Percentiles rank a stretch among this genome's conserved stretches.
Evolutionary conservation across 208 protist species (phyloP).

Genomic region (Blastocrithidia nonstop): DNA sequence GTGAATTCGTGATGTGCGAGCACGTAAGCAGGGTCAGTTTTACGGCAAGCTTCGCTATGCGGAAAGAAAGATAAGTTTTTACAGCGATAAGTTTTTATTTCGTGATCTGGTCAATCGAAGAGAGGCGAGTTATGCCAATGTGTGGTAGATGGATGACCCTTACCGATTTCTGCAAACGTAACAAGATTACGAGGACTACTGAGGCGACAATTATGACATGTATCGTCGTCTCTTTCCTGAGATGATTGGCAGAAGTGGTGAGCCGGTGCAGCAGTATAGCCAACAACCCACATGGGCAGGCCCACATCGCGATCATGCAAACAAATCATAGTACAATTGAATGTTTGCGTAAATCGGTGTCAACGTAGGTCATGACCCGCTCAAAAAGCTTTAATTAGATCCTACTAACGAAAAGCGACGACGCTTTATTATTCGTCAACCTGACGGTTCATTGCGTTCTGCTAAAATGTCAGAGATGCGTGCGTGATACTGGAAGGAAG

Average conservation of each 20-base stretch:
- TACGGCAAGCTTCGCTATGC: slow-evolving; percentile 88
- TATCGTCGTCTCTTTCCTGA: slow-evolving; percentile 89
- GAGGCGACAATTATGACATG: slow-evolving; percentile 90
- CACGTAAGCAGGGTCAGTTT: slow-evolving; percentile 80
- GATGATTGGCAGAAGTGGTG: slow-evolving; percentile 82
- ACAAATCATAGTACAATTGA: slow-evolving; percentile 89
- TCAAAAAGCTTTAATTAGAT: slow-evolving; percentile 87
- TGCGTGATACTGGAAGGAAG: slow-evolving; percentile 91
- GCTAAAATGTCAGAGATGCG: slow-evolving; percentile 93
- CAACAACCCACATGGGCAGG: slow-evolving; percentile 87
- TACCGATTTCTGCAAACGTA: slow-evolving; percentile 90
- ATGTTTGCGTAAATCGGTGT: slow-evolving; percentile 91
- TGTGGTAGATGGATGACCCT: slow-evolving; percentile 91
- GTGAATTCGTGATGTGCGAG: slow-evolving; percentile 85
- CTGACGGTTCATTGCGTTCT: slow-evolving; percentile 84
- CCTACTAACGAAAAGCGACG: slow-evolving; percentile 88
- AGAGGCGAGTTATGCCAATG: slow-evolving; percentile 88
- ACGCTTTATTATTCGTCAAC: slow-evolving; percentile 85
- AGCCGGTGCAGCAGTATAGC: slow-evolving; percentile 89
- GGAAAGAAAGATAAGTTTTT: slow-evolving; percentile 89
- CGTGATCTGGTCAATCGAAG: slow-evolving; percentile 84
- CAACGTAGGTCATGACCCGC: slow-evolving; percentile 84
- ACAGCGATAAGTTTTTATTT: slow-evolving; percentile 89
- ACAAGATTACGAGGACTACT: slow-evolving; percentile 89
- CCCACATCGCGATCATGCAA: slow-evolving; percentile 80